Evolutionary conservation across 192 early-diverging fungal species (phyloP).

Genomic region (Coemansia sp.): DNA sequence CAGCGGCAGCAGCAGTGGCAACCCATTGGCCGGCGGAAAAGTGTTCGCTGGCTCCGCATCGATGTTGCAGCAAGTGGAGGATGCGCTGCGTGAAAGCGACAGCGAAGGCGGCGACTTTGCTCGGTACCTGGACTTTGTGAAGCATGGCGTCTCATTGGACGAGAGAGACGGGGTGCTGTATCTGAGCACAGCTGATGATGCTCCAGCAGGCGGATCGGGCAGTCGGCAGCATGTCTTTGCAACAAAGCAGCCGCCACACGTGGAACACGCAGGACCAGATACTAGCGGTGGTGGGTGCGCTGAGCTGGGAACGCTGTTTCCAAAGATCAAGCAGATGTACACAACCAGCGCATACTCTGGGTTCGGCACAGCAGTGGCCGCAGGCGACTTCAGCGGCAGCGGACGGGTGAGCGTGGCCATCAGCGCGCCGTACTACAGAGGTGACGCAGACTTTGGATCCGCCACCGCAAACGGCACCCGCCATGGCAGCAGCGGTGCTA

Average conservation of each 20-base stretch:
- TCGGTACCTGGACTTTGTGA: neutral
- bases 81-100: neutral
- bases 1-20: neutral
- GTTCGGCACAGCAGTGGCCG: slow-evolving; percentile 63
- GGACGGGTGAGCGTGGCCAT: slow-evolving; percentile 62
- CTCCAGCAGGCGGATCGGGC: neutral
- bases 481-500: neutral
- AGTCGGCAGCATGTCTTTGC: slow-evolving; percentile 26
- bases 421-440: slow-evolving; percentile 62
- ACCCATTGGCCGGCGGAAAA: neutral
- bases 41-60: neutral
- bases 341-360: slow-evolving; percentile 58
- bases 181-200: neutral
- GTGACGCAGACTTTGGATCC: neutral
- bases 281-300: slow-evolving; percentile 8
- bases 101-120: slow-evolving; percentile 12
- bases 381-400: slow-evolving; percentile 73
- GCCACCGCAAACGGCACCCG: neutral
- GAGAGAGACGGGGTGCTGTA: slow-evolving; percentile 16
- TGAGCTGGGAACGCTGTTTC: slow-evolving; percentile 47
- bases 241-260: neutral
- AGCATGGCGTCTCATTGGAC: slow-evolving; percentile 1
- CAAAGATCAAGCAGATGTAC: slow-evolving; percentile 48
- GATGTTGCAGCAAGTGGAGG: neutral
- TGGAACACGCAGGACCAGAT: neutral